Percentiles rank a stretch among this genome's conserved stretches.
Conservation (phyloP, 108 stramenopile genomes). For the Skeletonema tropicum region DNA sequence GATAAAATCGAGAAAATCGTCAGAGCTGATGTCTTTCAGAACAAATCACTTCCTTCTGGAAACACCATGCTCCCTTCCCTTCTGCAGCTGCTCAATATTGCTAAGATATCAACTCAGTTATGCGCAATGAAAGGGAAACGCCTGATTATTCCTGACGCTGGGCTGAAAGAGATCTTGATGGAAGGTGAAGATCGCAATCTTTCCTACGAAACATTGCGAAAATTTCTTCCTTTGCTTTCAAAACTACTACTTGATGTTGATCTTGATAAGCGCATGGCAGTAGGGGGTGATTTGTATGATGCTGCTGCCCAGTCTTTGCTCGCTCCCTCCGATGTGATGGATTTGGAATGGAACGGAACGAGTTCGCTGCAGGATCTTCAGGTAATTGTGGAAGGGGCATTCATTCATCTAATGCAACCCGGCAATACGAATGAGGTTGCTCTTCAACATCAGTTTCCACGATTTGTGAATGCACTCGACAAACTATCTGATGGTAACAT, state of each 20-base stretch:
- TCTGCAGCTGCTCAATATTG: constrained; percentile 82
- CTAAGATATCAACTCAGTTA: constrained; percentile 72
- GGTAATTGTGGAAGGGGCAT: constrained; percentile 68
- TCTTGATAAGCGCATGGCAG: constrained; percentile 65
- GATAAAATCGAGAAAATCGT: constrained; percentile 70
- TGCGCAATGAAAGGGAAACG: constrained; percentile 74
- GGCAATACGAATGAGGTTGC: constrained; percentile 76
- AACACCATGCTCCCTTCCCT: constrained; percentile 72
- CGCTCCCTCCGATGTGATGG: constrained; percentile 21
- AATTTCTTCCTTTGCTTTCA: constrained; percentile 62
- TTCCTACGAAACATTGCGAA: constrained; percentile 64
- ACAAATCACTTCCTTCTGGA: constrained; percentile 58
- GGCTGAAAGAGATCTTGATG: constrained; percentile 38
- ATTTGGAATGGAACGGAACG: constrained; percentile 42
- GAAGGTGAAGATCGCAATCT: constrained; percentile 47
- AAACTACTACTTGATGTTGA: constrained; percentile 75
- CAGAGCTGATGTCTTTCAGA: constrained; percentile 57
- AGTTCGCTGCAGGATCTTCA: constrained; percentile 56
- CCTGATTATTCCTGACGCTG: constrained; percentile 69
- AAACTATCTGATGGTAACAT: constrained; percentile 55
- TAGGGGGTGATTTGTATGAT: constrained; percentile 72
- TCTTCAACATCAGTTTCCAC: constrained; percentile 64
- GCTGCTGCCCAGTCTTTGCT: constrained; percentile 45
- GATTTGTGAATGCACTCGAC: constrained; percentile 66
- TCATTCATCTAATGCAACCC: constrained; percentile 71